Percentiles rank a stretch among this genome's conserved stretches.
Evolutionary conservation across 2,329 filamentous ascomycete species (phyloP).

Genomic region (Fusarium equiseti): DNA sequence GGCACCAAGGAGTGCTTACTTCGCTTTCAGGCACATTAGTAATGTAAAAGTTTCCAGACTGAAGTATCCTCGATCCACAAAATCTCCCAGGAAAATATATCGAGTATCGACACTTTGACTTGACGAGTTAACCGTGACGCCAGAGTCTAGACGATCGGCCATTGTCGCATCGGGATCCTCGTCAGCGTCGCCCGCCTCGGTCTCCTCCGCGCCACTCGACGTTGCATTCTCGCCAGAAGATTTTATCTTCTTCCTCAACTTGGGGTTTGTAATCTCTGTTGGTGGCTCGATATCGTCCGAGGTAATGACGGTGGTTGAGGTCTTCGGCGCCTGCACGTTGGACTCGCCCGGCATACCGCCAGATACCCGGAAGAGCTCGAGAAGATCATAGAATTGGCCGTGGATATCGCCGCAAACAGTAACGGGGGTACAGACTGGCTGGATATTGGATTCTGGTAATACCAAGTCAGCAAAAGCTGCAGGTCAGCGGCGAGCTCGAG

Average conservation of each 20-base stretch:
- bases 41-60: slow-evolving; percentile 98
- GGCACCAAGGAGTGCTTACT: slow-evolving; percentile 55
- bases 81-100: slow-evolving; percentile 81
- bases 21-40: slow-evolving; percentile 91
- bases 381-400: slow-evolving; percentile 97
- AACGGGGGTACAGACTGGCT: slow-evolving; percentile 95
- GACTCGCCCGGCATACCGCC: slow-evolving; percentile 95
- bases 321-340: slow-evolving; percentile 75
- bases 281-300: slow-evolving; percentile 95
- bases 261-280: slow-evolving; percentile 87
- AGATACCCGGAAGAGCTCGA: slow-evolving; percentile 96
- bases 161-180: slow-evolving; percentile 50
- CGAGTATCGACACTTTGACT: slow-evolving; percentile 65
- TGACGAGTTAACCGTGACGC: slow-evolving; percentile 53
- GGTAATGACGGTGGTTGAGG: slow-evolving; percentile 79
- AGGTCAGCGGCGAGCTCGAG: not conserved
- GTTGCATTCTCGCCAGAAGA: slow-evolving; percentile 49
- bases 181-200: slow-evolving; percentile 57
- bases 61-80: slow-evolving; percentile 97
- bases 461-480: slow-evolving; percentile 33
- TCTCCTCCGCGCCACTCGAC: slow-evolving; percentile 66
- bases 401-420: slow-evolving; percentile 99
- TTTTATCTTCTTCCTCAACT: slow-evolving; percentile 86
- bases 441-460: slow-evolving; percentile 90
- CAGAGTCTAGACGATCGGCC: slow-evolving; percentile 52